Base-by-base conservation (phyloP, 371 early-diverging fungal species). In the Blakeslea trispora region DNA sequence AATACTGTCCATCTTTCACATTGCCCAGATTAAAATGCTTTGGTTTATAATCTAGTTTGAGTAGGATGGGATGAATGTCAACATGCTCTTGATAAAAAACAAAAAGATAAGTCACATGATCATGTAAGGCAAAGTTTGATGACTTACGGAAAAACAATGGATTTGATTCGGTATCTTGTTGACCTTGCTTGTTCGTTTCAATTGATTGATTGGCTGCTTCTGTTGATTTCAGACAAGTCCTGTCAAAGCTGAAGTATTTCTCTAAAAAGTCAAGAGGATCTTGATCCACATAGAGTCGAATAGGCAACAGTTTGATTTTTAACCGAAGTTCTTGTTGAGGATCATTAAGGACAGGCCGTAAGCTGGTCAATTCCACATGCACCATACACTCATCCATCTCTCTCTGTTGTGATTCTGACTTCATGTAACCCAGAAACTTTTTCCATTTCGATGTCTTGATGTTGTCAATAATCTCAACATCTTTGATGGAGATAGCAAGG, bases 1-100 rank as follows among this genome's bases (percentile, higher is more conserved):
- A 76, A 18, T 91, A 57, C 71, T 93, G 85, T 18, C 93, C 88
- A 53, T 86, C 86, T 60, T 84, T 79, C 18, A 93, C 57, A 44
- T 81, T 85, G 15, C 74, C 73, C 43, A 86, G 86, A 57, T 93
- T 93, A 37, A 96, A 79, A 19, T 89, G 87, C 61, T 96, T 94
- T 15, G 98, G 96, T 68, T 98, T 97, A 77, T 97, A 98, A 71
- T 98, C 99, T 43, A 98, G 79, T 58, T 91, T 94, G 53, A 97
- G 60, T 6, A 79, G 74, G 40, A 97, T 83, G 1, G 93, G 91
- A 5, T 83, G 69, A 21, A 97, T 79, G 39, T 85, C 85, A 23
- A 85, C 76, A 56, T 79, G 72, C 73, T 87, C n/a, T 45, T 15
- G 1, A 21, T 40, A 2, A 39, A 32, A 28, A 28, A 28, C 3